Evolutionary conservation across 805 yeast species (phyloP).

Genomic region (Vanderwaltozyma yarrowii): DNA sequence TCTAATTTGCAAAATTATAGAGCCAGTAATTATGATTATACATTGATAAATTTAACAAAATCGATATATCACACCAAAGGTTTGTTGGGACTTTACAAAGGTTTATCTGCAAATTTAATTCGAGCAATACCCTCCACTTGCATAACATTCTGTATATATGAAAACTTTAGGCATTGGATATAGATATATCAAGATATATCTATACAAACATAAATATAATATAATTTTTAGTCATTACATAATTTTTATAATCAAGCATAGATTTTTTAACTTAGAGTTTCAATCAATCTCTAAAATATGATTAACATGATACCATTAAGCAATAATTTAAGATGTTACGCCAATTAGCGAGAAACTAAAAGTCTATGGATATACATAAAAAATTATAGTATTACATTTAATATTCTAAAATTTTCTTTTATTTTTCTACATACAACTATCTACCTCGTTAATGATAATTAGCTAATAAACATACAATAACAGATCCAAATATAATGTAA

Average conservation of each 20-base stretch:
- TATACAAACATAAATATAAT: too few relatives aligned
- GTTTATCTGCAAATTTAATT: conserved; percentile 63
- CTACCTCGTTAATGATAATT: conserved; percentile 2
- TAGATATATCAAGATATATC: too few relatives aligned
- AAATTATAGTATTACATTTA: neutral
- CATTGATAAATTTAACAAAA: conserved; percentile 26
- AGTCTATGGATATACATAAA: neutral
- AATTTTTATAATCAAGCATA: too few relatives aligned
- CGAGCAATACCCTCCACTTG: conserved; percentile 92
- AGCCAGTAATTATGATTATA: conserved; percentile 17
- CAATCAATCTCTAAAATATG: too few relatives aligned
- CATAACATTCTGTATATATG: conserved; percentile 80
- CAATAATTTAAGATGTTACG: too few relatives aligned
- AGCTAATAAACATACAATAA: too few relatives aligned
- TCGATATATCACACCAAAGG: conserved; percentile 45
- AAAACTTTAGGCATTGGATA: conserved; percentile 34
- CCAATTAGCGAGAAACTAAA: too few relatives aligned
- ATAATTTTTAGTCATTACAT: too few relatives aligned
- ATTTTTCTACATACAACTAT: conserved; percentile 4
- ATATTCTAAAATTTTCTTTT: conserved; percentile 4
- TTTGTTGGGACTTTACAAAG: conserved; percentile 66
- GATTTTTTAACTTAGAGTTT: too few relatives aligned
- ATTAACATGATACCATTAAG: too few relatives aligned
- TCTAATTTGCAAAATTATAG: conserved; percentile 58
- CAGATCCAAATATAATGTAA: neutral